Percentiles rank a stretch among this genome's conserved stretches.
Evolutionary conservation across 1,284 basidiomycete genomes (phyloP).

Genomic region (Mycena citricolor): DNA sequence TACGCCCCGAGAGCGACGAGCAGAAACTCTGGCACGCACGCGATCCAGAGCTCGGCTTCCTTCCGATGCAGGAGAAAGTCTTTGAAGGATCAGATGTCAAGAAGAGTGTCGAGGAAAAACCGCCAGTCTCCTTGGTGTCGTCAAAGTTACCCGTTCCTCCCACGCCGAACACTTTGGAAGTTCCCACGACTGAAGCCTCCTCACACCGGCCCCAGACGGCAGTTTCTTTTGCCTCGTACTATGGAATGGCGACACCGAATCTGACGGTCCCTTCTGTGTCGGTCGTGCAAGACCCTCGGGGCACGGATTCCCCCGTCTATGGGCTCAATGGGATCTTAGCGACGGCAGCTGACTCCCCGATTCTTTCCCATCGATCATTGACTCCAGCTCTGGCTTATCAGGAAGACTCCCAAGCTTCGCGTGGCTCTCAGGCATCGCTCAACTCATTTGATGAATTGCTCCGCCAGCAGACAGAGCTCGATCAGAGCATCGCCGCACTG

Average conservation of each 20-base stretch:
- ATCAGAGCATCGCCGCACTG: constrained; percentile 61
- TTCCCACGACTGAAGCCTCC: constrained; percentile 13
- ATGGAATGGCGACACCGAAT: constrained; percentile 31
- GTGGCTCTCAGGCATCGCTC: constrained; percentile 24
- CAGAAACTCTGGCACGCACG: constrained; percentile 35
- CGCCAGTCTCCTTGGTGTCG: too few relatives aligned
- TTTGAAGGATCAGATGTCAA: too few relatives aligned
- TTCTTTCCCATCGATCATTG: background rate
- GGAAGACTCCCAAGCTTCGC: constrained; percentile 13
- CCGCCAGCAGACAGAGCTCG: constrained; percentile 63
- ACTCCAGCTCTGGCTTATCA: constrained; percentile 1
- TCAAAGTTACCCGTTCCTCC: background rate
- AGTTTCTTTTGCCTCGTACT: constrained; percentile 39
- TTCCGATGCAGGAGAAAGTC: too few relatives aligned
- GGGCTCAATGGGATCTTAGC: constrained; percentile 43
- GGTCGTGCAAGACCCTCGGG: constrained; percentile 9
- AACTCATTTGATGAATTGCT: constrained; percentile 51
- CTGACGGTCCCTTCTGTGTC: constrained; percentile 17
- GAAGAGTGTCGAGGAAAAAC: background rate
- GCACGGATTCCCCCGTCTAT: constrained; percentile 47
- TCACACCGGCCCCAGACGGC: constrained; percentile 28
- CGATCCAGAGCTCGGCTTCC: constrained; percentile 33
- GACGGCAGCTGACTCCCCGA: constrained; percentile 16
- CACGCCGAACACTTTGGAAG: constrained; percentile 10
- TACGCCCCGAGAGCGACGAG: constrained; percentile 30